A percentile compares a stretch with the other conserved stretches of the same genome.
phyloP scores from a whole-genome alignment of 2,329 filamentous ascomycete genomes.

The Eurotiales sp. region DNA sequence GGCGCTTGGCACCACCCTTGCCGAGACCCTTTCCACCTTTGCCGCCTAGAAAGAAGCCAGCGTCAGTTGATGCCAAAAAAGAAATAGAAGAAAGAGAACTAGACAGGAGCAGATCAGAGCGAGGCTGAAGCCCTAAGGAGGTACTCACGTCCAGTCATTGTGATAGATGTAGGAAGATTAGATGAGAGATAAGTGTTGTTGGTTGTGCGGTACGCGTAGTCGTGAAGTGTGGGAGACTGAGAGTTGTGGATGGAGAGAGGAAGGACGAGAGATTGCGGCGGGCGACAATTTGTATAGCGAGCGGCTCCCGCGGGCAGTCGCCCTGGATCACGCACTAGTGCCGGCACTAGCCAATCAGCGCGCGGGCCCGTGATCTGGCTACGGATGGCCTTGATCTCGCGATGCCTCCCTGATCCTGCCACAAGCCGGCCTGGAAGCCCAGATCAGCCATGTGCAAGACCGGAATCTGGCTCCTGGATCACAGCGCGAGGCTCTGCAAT shows the following conservation, averaged over 20 bases:
- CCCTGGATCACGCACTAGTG: constrained; percentile 36
- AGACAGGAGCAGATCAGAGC: constrained; percentile 21
- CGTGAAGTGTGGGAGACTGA: constrained; percentile 5
- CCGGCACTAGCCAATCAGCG: constrained; percentile 34
- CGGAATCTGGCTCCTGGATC: constrained; percentile 18
- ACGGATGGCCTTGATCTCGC: constrained; percentile 25
- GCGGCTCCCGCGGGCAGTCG: constrained; percentile 23
- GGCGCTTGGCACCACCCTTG: constrained; percentile 98
- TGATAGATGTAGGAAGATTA: constrained; percentile 39
- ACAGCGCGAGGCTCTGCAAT: constrained; percentile 17
- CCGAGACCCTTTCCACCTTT: constrained; percentile 97
- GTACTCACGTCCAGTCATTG: constrained; percentile 58
- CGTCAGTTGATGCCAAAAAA: too few relatives aligned
- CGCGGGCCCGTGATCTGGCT: constrained; percentile 26
- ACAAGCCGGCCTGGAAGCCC: constrained; percentile 19
- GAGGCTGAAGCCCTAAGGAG: constrained; percentile 5
- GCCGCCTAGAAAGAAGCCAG: constrained; percentile 61
- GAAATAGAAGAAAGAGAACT: too few relatives aligned
- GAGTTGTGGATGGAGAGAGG: constrained; percentile 20
- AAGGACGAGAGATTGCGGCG: constrained; percentile 22
- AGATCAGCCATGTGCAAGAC: constrained; percentile 19
- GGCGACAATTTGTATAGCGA: constrained; percentile 40
- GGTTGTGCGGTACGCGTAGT: constrained; percentile 21
- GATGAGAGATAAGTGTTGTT: constrained; percentile 14
- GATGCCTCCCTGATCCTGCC: constrained; percentile 24